Evolutionary conservation across 371 early-diverging fungal species (phyloP).

Genomic region (Smittium mucronatum): DNA sequence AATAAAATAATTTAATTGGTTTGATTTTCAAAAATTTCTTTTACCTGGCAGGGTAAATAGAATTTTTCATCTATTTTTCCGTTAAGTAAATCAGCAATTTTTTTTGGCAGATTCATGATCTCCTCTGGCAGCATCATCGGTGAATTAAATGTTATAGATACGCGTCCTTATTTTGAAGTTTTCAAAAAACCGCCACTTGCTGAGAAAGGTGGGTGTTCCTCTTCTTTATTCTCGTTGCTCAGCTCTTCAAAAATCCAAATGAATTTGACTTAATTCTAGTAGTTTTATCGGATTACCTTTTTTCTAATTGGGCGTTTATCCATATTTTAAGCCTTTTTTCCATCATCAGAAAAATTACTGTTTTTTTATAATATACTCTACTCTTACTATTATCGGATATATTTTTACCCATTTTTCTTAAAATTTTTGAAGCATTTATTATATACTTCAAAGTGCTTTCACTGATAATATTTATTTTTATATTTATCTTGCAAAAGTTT

Average conservation of each 20-base stretch:
- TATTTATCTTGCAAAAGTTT: background rate
- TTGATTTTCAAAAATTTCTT: background rate
- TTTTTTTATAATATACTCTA: background rate
- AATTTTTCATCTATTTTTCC: background rate
- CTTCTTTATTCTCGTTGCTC: background rate
- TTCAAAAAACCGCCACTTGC: background rate
- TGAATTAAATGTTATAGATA: background rate
- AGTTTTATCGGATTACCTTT: background rate
- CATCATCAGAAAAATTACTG: background rate
- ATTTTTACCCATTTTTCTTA: background rate
- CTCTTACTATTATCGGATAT: background rate
- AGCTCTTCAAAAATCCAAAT: background rate
- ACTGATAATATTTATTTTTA: background rate
- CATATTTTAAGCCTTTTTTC: background rate
- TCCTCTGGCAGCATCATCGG: background rate
- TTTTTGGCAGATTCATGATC: background rate
- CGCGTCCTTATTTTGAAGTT: background rate
- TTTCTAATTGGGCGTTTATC: background rate
- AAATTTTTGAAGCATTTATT: background rate
- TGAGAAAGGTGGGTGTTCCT: background rate
- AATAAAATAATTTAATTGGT: background rate
- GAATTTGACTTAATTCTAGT: background rate
- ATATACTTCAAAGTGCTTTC: background rate
- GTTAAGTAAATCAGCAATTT: background rate
- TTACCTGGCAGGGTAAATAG: background rate